Percentiles rank a stretch among this genome's conserved stretches.
Conservation (phyloP, 225 moss, liverwort and hornwort species). For the Pseudisothecium myosuroides region DNA sequence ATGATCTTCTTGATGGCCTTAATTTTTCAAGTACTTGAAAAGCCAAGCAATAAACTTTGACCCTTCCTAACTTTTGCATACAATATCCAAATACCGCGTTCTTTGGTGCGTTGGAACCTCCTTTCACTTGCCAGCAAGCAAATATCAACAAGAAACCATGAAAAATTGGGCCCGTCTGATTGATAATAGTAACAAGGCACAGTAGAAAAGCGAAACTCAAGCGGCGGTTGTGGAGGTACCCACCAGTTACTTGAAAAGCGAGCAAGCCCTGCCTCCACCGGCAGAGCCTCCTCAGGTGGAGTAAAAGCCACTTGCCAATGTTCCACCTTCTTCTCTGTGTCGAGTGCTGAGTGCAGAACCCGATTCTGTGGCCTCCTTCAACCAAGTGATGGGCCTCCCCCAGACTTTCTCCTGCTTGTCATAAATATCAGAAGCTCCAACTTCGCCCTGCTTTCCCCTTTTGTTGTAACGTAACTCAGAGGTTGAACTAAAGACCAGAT, state of each 20-base stretch:
- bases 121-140: background rate
- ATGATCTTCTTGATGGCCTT: too few species aligned
- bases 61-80: background rate
- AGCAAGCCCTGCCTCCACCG: background rate
- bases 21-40: too few species aligned
- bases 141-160: background rate
- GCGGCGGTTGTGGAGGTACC: background rate
- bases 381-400: background rate
- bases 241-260: background rate
- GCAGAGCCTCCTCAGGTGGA: background rate
- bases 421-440: background rate
- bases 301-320: background rate
- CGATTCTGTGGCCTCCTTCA: background rate
- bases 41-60: too few species aligned
- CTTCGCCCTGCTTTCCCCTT: background rate
- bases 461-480: background rate
- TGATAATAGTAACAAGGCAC: too few species aligned
- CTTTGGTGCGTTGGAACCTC: background rate
- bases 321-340: too few species aligned
- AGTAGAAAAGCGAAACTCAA: background rate
- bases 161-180: background rate
- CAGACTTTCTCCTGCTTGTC: background rate
- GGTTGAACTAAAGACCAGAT: background rate
- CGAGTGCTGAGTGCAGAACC: background rate
- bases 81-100: rapidly evolving